phyloP scores from a whole-genome alignment of 805 yeast species.

The Saccharomycopsis sp. region DNA sequence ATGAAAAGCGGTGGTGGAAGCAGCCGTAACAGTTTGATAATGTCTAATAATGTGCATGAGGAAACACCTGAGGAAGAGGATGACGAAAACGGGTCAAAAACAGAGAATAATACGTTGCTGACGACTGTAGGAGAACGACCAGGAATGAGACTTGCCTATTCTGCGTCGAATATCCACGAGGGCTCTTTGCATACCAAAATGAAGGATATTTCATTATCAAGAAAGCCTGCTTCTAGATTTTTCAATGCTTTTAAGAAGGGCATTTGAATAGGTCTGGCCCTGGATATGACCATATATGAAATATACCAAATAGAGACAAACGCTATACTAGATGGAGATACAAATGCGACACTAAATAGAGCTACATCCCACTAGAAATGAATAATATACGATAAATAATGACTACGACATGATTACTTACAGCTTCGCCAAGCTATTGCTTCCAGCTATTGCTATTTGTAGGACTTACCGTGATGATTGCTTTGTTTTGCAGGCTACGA shows the following conservation, averaged over 20 bases:
- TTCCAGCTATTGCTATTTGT: too few relatives aligned
- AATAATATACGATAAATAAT: too few relatives aligned
- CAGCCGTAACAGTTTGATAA: constrained; percentile 3
- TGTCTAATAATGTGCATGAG: background rate
- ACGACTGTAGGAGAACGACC: constrained; percentile 2
- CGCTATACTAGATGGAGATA: too few relatives aligned
- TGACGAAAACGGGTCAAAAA: background rate
- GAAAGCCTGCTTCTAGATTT: background rate
- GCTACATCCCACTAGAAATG: too few relatives aligned
- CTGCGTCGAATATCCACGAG: constrained; percentile 11
- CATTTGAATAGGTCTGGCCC: background rate
- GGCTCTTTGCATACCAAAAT: constrained; percentile 7
- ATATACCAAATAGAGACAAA: too few relatives aligned
- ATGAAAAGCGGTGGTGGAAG: background rate
- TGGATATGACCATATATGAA: too few relatives aligned
- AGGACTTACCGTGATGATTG: too few relatives aligned
- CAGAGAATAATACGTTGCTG: background rate
- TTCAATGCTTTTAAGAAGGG: background rate
- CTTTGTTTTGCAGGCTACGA: too few relatives aligned
- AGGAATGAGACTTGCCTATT: constrained; percentile 5
- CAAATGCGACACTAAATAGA: too few relatives aligned
- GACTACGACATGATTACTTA: too few relatives aligned
- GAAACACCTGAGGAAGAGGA: background rate
- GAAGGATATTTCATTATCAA: constrained; percentile 3
- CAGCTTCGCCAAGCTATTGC: too few relatives aligned